These are phyloP conservation scores for Mikania micrantha DNA, from an alignment of 129 eudicot genomes.

Conservation along the genomic window DNA sequence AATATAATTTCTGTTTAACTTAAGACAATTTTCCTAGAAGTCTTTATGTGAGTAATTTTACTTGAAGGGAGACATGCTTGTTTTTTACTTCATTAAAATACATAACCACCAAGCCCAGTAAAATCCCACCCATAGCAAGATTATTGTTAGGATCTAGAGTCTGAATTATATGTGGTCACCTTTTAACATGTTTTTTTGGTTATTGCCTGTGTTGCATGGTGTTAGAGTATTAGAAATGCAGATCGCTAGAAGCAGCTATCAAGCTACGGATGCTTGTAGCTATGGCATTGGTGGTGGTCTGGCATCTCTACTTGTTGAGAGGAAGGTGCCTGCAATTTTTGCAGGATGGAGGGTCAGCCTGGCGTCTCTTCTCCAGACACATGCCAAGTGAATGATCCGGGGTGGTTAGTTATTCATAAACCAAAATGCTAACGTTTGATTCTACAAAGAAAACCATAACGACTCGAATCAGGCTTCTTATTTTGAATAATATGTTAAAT, in stretches of 20 bases:
- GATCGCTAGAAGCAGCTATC: constrained; percentile 26
- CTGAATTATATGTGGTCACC: too few species aligned
- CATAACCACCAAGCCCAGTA: too few species aligned
- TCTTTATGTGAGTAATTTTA: too few species aligned
- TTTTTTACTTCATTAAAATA: not conserved
- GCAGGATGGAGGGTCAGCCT: constrained; percentile 42
- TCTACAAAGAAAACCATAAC: not conserved
- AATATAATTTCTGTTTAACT: not conserved
- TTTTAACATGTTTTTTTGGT: too few species aligned
- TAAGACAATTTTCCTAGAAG: too few species aligned
- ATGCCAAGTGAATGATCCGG: constrained; percentile 18
- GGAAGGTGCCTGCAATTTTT: constrained; percentile 31
- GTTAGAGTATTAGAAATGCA: constrained; percentile 38
- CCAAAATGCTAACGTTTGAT: not conserved
- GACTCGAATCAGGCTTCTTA: not conserved
- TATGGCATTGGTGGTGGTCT: constrained; percentile 29
- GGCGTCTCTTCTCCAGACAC: constrained; percentile 30
- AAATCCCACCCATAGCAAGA: too few species aligned
- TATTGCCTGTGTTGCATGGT: not conserved
- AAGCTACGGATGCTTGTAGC: constrained; percentile 22
- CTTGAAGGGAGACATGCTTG: too few species aligned
- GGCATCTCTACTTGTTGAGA: constrained; percentile 33
- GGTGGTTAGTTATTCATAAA: not conserved
- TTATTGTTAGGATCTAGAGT: too few species aligned
- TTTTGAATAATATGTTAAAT: not conserved